phyloP scores from a whole-genome alignment of 441 rosid species.

The Pelargonium australe region DNA sequence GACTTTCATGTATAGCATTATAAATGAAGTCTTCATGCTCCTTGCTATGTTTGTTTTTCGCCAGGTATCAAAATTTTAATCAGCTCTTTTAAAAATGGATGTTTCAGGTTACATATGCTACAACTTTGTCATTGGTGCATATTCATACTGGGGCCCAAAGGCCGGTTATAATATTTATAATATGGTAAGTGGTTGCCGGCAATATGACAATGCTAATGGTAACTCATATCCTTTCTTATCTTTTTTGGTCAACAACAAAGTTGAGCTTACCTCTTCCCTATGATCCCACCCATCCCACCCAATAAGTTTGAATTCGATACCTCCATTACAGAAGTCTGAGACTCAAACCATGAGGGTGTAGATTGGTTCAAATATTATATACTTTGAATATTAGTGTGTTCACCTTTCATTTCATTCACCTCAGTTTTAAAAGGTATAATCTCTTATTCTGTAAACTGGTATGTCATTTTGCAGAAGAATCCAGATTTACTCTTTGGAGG shows the following conservation, averaged over 20 bases:
- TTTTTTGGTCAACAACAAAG: no score
- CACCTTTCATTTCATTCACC: not conserved
- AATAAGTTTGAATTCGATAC: not conserved
- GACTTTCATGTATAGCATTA: not conserved
- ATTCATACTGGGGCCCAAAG: constrained; percentile 97
- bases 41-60: constrained; percentile 6
- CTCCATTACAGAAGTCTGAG: not conserved
- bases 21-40: not conserved
- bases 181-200: constrained; percentile 35
- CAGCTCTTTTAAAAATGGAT: constrained; percentile 1
- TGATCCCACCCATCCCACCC: no score
- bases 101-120: constrained; percentile 70
- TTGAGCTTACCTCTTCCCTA: no score
- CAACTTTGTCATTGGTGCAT: constrained; percentile 89
- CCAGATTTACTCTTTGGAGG: constrained; percentile 95
- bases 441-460: constrained; percentile 1
- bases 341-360: not conserved
- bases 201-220: not conserved
- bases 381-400: not conserved
- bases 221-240: not conserved
- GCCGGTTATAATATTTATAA: constrained; percentile 84
- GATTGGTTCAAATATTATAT: not conserved
- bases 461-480: constrained; percentile 39
- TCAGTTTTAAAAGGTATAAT: not conserved
- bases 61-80: not conserved